Evolutionary conservation across 2,329 filamentous ascomycete genomes (phyloP), one percentile per base, ranked within the genome.

Genomic region (Penicillium sumatraense): DNA sequence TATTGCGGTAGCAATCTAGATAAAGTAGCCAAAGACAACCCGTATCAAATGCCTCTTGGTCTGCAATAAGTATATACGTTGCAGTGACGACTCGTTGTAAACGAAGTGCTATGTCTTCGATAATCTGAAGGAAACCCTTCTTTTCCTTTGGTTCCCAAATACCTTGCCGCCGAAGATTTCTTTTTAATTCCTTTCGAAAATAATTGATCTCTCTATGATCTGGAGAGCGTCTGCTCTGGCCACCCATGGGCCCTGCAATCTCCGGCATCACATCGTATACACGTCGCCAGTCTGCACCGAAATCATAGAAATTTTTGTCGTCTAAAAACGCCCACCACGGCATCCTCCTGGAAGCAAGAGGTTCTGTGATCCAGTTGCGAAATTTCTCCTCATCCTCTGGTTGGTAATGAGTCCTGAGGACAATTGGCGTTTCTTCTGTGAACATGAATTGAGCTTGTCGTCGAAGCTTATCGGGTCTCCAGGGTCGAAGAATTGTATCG

Each of bases 241-340:
- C n/a, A 36, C 3, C 2, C n/a, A 44, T 10, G 18, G 21, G 21
- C 11, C n/a, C 24, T 26, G 21, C 20, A 36, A 36, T 36, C 33
- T 49, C 46, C 2, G 46, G 31, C 6, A 38, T 11, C 14, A 49
- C 31, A 24, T 49, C 46, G 33, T 38, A 38, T 6, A 49, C 24
- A 16, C 46, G 31, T 11, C 31, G 33, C 29, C 46, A 38, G 13
- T 49, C 33, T n/a, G 46, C 38, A 11, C 31, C 31, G 10, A 47
- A 47, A 29, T 33, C 26, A 21, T 33, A 47, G 11, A 29, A n/a
- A 35, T 27, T 47, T n/a, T n/a, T 27, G 20, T 47, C 44, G 13
- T 47, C 29, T 9, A 47, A 27, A 8, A 20, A 16, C n/a, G 44
- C 44, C 44, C 44, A 47, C 44, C 44, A 47, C n/a, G n/a, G n/a